Conservation (phyloP, 2,329 filamentous ascomycete species). For the Podosphaera xanthii region DNA sequence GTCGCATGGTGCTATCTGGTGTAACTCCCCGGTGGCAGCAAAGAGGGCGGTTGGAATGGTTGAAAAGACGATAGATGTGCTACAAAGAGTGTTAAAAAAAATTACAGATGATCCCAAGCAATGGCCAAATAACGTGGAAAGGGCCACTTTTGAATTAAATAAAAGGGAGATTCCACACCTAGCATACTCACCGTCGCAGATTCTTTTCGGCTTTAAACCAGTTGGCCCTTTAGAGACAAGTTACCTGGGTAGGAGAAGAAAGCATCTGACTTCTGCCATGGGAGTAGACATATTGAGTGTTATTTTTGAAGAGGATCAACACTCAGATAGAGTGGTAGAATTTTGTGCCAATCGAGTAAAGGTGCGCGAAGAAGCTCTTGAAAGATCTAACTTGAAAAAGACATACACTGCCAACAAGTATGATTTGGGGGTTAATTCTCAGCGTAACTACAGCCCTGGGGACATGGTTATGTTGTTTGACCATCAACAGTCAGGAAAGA, state of each 20-base stretch:
- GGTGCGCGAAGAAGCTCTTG: background rate
- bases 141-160: background rate
- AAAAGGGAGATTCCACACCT: background rate
- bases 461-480: background rate
- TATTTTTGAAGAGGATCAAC: background rate
- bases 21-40: background rate
- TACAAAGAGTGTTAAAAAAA: background rate
- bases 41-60: background rate
- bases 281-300: background rate
- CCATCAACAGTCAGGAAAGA: background rate
- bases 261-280: background rate
- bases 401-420: background rate
- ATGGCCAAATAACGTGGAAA: background rate
- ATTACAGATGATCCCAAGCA: background rate
- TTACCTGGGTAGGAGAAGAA: background rate
- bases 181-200: background rate
- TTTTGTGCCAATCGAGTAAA: background rate
- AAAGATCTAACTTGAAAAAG: background rate
- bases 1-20: background rate
- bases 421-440: background rate
- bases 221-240: background rate
- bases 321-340: background rate
- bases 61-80: background rate
- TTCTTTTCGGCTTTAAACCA: background rate
- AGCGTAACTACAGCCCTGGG: background rate